Evolutionary conservation across 495 filamentous ascomycete species (phyloP), one percentile per base, ranked within the genome.

Genomic region (Aspergillus nanangensis): DNA sequence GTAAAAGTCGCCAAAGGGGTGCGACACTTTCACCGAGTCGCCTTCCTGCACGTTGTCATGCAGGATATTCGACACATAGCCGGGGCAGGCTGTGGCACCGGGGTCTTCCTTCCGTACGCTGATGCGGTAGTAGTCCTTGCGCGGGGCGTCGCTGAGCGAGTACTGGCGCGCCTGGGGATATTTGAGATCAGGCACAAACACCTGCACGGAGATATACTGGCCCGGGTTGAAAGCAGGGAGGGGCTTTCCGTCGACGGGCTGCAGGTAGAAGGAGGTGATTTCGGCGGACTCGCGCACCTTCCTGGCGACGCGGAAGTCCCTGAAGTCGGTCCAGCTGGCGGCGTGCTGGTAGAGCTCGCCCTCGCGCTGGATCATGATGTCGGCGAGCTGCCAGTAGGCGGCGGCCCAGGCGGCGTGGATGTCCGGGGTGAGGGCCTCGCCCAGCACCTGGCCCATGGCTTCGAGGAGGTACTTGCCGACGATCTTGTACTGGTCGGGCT

Each of bases 1-100:
- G 69, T 76, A 83, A 68, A 89, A 89, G 48, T 87, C 84, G 24
- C 86, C 86, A 29, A 63, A 74, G 5, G 86, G 84, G 56, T 86
- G 82, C 3, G 82, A 81, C 3, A 89, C 69, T 50, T 81, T 66
- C 40, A 89, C 51, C 4, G 65, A 54, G 47, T 83, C 79, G 34
- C 84, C 85, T 24, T 76, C 72, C 5, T 72, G 62, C 62, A 76
- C 74, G 8, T 66, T 55, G 52, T 79, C 76, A 65, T 89, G 83
- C 22, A 90, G 66, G 44, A 86, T 58, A 57, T 88, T 89, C 44
- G 82, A 87, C 8, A 90, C 74, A 52, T 79, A 68, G n/a, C 83
- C 84, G 0, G 83, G 81, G 45, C 79, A 63, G 24, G 64, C 50
- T 35, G 57, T 46, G 23, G 66, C 65, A n/a, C 51, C 51, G 21